Conservation (phyloP, 140 eudicot species). For the Stevia rebaudiana region DNA sequence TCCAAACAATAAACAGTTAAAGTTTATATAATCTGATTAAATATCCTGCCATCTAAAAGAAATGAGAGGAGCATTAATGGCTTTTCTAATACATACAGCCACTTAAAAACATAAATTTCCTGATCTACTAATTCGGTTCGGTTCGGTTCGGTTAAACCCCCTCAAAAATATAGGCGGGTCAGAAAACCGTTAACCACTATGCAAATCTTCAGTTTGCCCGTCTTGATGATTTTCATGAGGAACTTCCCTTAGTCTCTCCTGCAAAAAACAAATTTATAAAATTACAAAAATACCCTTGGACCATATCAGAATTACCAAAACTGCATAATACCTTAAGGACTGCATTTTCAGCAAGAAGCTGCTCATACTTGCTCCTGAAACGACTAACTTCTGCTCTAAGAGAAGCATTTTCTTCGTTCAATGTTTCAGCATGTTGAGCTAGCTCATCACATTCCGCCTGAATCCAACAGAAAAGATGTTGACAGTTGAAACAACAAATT, state of each 20-base stretch:
- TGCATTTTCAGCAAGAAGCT: slow-evolving; percentile 71
- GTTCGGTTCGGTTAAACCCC: slow-evolving; percentile 33
- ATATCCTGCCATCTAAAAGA: slow-evolving; percentile 33
- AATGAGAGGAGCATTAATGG: slow-evolving; percentile 18
- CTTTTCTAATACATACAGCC: slow-evolving; percentile 20
- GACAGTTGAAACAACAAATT: too few relatives aligned
- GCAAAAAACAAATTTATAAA: slow-evolving; percentile 12
- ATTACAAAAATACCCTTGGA: too few relatives aligned
- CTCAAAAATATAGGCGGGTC: slow-evolving; percentile 4
- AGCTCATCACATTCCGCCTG: slow-evolving; percentile 98
- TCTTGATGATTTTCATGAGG: slow-evolving; percentile 41
- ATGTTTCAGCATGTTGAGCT: slow-evolving; percentile 75
- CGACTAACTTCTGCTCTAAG: slow-evolving; percentile 75
- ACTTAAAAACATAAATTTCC: slow-evolving; percentile 15
- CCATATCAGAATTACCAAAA: neutral
- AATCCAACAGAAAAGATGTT: slow-evolving; percentile 1
- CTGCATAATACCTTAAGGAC: slow-evolving; percentile 59
- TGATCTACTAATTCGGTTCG: slow-evolving; percentile 13
- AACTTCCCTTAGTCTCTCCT: slow-evolving; percentile 78
- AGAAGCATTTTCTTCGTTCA: slow-evolving; percentile 72
- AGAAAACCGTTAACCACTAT: slow-evolving; percentile 32
- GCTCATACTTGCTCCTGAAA: slow-evolving; percentile 64
- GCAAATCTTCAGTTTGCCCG: slow-evolving; percentile 32
- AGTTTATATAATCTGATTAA: slow-evolving; percentile 9
- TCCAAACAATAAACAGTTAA: slow-evolving; percentile 16